phyloP scores from a whole-genome alignment of 352 stramenopile species.

The Globisporangium alternatum region DNA sequence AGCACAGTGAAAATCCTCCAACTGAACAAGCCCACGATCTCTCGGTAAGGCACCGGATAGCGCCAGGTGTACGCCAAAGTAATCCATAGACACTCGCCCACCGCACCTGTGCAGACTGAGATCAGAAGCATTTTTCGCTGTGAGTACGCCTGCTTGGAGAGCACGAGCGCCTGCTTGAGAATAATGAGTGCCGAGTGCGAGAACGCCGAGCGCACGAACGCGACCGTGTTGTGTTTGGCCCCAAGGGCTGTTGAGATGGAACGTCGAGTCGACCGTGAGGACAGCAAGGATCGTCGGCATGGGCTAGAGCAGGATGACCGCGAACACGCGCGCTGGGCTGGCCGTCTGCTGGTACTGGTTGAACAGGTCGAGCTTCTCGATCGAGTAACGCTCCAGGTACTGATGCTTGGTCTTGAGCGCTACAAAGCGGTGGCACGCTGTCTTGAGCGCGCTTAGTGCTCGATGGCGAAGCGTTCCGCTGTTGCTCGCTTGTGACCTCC shows the following conservation, averaged over 20 bases:
- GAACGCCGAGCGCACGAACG: too few relatives aligned
- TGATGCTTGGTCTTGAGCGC: slow-evolving; percentile 23
- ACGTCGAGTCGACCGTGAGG: background rate
- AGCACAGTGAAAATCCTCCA: background rate
- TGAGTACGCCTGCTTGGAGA: too few relatives aligned
- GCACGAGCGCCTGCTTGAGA: too few relatives aligned
- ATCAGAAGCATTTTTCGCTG: too few relatives aligned
- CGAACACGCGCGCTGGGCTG: background rate
- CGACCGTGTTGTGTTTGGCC: background rate
- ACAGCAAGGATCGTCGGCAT: background rate
- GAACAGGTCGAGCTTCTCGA: slow-evolving; percentile 34
- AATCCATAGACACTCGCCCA: too few relatives aligned
- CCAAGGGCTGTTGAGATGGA: background rate
- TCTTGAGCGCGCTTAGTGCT: background rate
- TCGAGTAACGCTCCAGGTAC: slow-evolving; percentile 26
- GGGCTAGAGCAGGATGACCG: background rate
- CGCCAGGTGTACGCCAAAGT: too few relatives aligned
- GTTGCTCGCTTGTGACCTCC: background rate
- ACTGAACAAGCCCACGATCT: too few relatives aligned
- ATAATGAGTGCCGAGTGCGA: too few relatives aligned
- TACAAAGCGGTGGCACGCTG: background rate
- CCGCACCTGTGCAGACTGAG: too few relatives aligned
- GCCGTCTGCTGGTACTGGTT: slow-evolving; percentile 20
- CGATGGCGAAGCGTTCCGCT: background rate
- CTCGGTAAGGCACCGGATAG: too few relatives aligned